A percentile compares a stretch with the other conserved stretches of the same genome.
Conservation (phyloP, 2,329 filamentous ascomycete species). For the Coniochaeta sp. region DNA sequence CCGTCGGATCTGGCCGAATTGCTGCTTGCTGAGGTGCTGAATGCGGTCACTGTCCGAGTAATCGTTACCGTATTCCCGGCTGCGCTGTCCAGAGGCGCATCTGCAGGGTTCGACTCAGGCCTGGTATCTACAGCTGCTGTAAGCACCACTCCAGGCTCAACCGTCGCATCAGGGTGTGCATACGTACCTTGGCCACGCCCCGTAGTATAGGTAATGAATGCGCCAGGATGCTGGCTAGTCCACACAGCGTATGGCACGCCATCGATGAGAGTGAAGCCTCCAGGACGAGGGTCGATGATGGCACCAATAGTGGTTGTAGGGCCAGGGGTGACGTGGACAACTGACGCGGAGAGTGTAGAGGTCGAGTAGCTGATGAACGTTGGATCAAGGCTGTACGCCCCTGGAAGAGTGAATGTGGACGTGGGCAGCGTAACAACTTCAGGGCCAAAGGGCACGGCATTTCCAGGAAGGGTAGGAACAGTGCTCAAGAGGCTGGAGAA, state of each 20-base stretch:
- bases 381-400: background rate
- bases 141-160: background rate
- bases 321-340: background rate
- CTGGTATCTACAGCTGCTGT: background rate
- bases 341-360: background rate
- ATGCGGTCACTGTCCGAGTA: background rate
- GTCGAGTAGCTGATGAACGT: background rate
- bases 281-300: background rate
- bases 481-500: background rate
- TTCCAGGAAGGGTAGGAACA: background rate
- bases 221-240: background rate
- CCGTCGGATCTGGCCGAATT: background rate
- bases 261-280: slow-evolving; percentile 1
- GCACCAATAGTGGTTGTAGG: background rate
- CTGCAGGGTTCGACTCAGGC: background rate
- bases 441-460: background rate
- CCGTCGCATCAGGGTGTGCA: background rate
- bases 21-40: background rate
- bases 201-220: background rate
- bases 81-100: background rate
- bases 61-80: background rate
- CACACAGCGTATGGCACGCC: background rate
- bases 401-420: background rate
- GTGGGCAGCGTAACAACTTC: background rate
- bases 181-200: background rate